Evolutionary conservation across 139 green algal genomes (phyloP).

Genomic region (Micromonas pusilla): DNA sequence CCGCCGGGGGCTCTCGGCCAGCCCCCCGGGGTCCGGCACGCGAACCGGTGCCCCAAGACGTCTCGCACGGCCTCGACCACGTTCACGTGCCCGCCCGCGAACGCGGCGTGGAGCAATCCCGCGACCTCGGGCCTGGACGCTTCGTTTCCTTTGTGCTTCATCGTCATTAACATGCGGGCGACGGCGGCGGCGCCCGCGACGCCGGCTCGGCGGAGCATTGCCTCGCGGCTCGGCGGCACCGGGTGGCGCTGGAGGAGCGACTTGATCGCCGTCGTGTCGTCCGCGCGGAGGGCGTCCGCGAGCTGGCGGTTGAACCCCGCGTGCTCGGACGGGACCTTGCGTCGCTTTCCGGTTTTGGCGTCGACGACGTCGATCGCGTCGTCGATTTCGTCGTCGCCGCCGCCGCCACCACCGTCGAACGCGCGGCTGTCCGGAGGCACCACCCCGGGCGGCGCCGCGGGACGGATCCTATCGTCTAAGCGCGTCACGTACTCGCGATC

Average conservation of each 20-base stretch:
- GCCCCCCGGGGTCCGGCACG: not conserved
- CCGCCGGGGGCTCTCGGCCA: not conserved
- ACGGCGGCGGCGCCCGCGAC: not conserved
- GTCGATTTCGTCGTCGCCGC: no score
- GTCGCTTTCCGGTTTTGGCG: no score
- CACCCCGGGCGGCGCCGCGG: no score
- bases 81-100: not conserved
- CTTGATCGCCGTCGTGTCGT: not conserved
- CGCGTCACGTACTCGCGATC: no score
- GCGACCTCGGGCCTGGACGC: not conserved
- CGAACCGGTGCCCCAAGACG: not conserved
- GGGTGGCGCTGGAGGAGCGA: not conserved
- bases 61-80: not conserved
- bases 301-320: no score
- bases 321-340: no score
- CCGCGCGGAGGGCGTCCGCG: not conserved
- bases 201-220: not conserved
- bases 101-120: not conserved
- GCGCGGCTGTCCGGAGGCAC: no score
- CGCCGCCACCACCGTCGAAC: no score
- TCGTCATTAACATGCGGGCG: not conserved
- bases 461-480: no score
- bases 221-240: no score
- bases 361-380: no score
- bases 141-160: not conserved